These are phyloP conservation scores for Gossypium lobatum DNA, from an alignment of 441 rosid species.

Conservation along the genomic window DNA sequence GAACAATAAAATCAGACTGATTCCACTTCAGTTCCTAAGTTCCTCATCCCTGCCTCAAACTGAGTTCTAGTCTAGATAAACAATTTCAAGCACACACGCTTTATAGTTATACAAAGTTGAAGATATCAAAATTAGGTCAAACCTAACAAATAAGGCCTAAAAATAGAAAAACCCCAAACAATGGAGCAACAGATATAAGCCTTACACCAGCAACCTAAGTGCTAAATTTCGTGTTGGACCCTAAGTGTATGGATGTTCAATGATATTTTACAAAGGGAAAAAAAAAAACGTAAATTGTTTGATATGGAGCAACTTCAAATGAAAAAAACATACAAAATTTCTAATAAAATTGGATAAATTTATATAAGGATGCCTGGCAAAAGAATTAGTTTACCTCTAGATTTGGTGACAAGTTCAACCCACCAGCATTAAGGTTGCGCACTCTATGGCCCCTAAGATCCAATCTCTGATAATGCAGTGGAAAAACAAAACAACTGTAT, in stretches of 20 bases:
- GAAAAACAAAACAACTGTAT: conserved; percentile 1
- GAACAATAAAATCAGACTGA: not conserved
- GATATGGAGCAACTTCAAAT: not conserved
- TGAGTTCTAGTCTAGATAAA: not conserved
- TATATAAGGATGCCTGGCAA: conserved; percentile 8
- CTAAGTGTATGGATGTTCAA: not conserved
- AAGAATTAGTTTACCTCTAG: conserved; percentile 59
- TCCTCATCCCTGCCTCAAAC: not conserved
- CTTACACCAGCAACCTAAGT: not conserved
- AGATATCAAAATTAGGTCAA: not conserved
- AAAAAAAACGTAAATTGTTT: not conserved
- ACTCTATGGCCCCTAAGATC: conserved; percentile 97
- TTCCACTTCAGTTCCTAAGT: not conserved
- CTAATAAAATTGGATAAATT: not conserved
- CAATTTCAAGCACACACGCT: not conserved
- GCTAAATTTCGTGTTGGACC: not conserved
- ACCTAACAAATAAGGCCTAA: not conserved
- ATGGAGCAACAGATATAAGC: not conserved
- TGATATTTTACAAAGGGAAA: not conserved
- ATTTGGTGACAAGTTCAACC: conserved; percentile 77
- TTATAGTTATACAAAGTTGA: conserved; percentile 1
- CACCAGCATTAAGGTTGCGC: conserved; percentile 70
- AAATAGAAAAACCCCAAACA: not conserved
- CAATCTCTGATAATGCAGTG: conserved; percentile 57
- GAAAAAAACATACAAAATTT: not conserved